Percentiles rank a stretch among this genome's conserved stretches.
These are phyloP conservation scores for Penicillium herquei DNA, from an alignment of 495 filamentous ascomycete species.

Conservation along the genomic window DNA sequence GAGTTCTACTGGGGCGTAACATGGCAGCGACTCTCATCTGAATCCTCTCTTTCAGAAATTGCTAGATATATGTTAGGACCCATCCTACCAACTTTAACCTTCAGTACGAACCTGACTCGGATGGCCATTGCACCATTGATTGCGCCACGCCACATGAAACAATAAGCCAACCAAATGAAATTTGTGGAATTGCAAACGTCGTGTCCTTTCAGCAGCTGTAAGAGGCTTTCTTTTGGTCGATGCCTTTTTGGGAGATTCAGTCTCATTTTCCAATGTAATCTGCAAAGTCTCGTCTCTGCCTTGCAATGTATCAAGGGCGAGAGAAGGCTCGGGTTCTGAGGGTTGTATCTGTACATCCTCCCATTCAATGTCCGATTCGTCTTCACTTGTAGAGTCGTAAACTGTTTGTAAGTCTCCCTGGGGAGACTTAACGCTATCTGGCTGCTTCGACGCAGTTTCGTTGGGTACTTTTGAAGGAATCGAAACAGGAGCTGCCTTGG, in stretches of 20 bases:
- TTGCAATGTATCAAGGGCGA: conserved; percentile 1
- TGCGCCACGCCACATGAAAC: conserved; percentile 69
- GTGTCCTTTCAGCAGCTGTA: conserved; percentile 65
- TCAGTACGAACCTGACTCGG: conserved; percentile 52
- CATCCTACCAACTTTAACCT: not conserved
- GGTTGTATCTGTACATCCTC: conserved; percentile 64
- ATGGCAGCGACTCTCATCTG: conserved; percentile 57
- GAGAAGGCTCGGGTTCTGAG: conserved; percentile 31
- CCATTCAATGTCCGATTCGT: conserved; percentile 66
- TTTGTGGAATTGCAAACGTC: conserved; percentile 79
- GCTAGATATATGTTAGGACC: conserved; percentile 24
- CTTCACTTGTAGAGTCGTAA: conserved; percentile 43
- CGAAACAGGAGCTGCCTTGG: conserved; percentile 19
- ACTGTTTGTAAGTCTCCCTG: conserved; percentile 33
- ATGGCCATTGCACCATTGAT: conserved; percentile 84
- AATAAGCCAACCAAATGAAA: conserved; percentile 80
- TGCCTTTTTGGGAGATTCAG: conserved; percentile 35
- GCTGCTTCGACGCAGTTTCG: not conserved
- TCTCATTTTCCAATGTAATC: conserved; percentile 55
- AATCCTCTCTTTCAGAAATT: conserved; percentile 57
- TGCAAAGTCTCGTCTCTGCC: conserved; percentile 45
- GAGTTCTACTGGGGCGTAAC: conserved; percentile 55
- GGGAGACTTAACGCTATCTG: conserved; percentile 15
- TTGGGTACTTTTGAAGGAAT: conserved; percentile 7
- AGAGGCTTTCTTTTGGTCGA: conserved; percentile 56